Evolutionary conservation across 331 rosid species (phyloP).

Genomic region (Ulmus americana): DNA sequence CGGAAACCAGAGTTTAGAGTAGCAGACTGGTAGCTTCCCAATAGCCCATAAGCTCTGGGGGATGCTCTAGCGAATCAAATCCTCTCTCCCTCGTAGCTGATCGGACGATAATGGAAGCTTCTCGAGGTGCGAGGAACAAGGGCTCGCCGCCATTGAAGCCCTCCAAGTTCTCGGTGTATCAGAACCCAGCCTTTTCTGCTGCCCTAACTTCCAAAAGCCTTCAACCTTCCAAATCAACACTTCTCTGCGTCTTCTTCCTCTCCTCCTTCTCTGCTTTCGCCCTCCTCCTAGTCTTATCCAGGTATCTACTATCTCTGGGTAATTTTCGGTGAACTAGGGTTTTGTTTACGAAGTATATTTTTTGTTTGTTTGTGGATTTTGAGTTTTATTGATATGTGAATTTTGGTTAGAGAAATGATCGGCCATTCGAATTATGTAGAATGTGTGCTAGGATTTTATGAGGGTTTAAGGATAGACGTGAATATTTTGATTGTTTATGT

Average conservation of each 20-base stretch:
- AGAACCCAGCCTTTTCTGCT: constrained; percentile 67
- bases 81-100: too few species aligned
- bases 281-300: constrained; percentile 29
- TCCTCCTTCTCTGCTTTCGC: constrained; percentile 57
- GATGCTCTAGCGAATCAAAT: background rate
- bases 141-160: constrained; percentile 43
- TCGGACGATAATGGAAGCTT: constrained; percentile 30
- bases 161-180: constrained; percentile 56
- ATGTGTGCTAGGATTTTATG: constrained; percentile 9
- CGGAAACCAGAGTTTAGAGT: background rate
- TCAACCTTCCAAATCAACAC: constrained; percentile 56
- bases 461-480: constrained; percentile 10
- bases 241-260: constrained; percentile 50
- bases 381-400: background rate
- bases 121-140: constrained; percentile 27
- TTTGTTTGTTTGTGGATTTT: too few species aligned
- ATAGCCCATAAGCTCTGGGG: background rate
- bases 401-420: background rate
- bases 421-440: background rate
- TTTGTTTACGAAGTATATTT: background rate
- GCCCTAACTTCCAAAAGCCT: constrained; percentile 72
- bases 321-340: constrained; percentile 4
- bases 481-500: background rate
- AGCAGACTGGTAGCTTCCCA: too few species aligned
- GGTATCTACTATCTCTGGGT: constrained; percentile 19